Conservation (phyloP, 2,329 filamentous ascomycete species). For the Lasiodiplodia sp. region DNA sequence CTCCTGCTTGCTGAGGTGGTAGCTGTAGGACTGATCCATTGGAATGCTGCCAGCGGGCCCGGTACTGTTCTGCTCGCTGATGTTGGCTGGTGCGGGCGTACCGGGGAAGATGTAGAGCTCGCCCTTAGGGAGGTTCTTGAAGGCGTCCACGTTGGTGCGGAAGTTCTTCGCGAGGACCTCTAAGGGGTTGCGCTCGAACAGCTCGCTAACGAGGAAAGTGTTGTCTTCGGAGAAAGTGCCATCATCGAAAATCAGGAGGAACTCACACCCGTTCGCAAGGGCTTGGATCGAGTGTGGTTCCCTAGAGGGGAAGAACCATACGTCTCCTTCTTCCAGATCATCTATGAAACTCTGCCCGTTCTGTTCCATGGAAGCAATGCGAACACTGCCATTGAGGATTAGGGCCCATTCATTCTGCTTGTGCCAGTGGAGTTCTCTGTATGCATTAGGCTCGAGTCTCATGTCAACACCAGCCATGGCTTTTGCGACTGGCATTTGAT, state of each 20-base stretch:
- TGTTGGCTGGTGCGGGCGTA: conserved; percentile 46
- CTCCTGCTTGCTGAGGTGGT: conserved; percentile 56
- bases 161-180: conserved; percentile 54
- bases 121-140: conserved; percentile 48
- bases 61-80: conserved; percentile 54
- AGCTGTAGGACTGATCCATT: conserved; percentile 44
- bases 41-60: conserved; percentile 45
- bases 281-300: conserved; percentile 59
- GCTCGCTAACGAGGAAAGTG: conserved; percentile 65
- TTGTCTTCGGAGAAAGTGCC: conserved; percentile 66
- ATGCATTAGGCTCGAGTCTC: conserved; percentile 55
- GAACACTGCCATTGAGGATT: conserved; percentile 61
- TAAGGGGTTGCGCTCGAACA: conserved; percentile 55
- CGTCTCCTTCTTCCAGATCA: conserved; percentile 50
- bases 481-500: conserved; percentile 48
- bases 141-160: conserved; percentile 45
- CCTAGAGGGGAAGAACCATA: conserved; percentile 47
- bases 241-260: conserved; percentile 67
- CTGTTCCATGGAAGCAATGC: conserved; percentile 60
- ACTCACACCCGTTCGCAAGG: conserved; percentile 63
- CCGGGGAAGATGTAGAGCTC: conserved; percentile 54
- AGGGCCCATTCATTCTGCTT: conserved; percentile 62
- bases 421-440: conserved; percentile 71
- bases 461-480: conserved; percentile 55
- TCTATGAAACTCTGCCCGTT: conserved; percentile 55